A percentile compares a stretch with the other conserved stretches of the same genome.
phyloP scores from a whole-genome alignment of 1,284 basidiomycete species.

The Ceratorhiza oryzae-sativae region DNA sequence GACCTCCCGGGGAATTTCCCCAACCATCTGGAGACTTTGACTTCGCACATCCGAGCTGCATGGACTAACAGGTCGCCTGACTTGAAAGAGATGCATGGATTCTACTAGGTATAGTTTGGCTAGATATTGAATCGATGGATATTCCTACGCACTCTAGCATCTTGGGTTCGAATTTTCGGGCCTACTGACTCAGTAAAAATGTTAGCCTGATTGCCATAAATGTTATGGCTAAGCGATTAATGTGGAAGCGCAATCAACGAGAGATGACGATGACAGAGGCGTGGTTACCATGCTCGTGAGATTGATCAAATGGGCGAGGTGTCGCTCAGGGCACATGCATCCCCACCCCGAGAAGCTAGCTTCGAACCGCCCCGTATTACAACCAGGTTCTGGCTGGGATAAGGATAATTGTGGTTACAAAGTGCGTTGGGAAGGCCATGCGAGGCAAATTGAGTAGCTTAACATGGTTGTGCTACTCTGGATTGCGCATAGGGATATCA shows the following conservation, averaged over 20 bases:
- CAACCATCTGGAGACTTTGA: constrained; percentile 33
- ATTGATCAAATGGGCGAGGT: constrained; percentile 25
- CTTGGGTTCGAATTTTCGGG: constrained; percentile 19
- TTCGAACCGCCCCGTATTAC: neutral
- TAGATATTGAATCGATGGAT: neutral
- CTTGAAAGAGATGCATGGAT: constrained; percentile 28
- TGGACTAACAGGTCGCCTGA: constrained; percentile 31
- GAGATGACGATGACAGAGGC: constrained; percentile 26
- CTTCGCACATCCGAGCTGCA: constrained; percentile 30
- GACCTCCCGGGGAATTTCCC: constrained; percentile 14
- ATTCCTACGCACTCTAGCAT: constrained; percentile 20
- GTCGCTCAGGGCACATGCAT: constrained; percentile 1
- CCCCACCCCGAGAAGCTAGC: constrained; percentile 14
- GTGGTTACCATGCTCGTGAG: constrained; percentile 37
- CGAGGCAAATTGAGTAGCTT: neutral
- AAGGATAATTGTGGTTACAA: constrained; percentile 23
- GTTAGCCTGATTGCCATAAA: constrained; percentile 23
- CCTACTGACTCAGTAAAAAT: constrained; percentile 19
- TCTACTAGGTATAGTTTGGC: constrained; percentile 29
- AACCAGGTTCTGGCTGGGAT: neutral
- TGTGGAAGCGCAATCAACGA: constrained; percentile 24
- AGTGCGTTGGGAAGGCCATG: constrained; percentile 21
- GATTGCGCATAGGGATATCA: constrained; percentile 21
- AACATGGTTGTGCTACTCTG: neutral
- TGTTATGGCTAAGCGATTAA: constrained; percentile 17